A percentile compares a stretch with the other conserved stretches of the same genome.
These are phyloP conservation scores for Stevia rebaudiana DNA, from an alignment of 140 eudicot species.

Conservation along the genomic window DNA sequence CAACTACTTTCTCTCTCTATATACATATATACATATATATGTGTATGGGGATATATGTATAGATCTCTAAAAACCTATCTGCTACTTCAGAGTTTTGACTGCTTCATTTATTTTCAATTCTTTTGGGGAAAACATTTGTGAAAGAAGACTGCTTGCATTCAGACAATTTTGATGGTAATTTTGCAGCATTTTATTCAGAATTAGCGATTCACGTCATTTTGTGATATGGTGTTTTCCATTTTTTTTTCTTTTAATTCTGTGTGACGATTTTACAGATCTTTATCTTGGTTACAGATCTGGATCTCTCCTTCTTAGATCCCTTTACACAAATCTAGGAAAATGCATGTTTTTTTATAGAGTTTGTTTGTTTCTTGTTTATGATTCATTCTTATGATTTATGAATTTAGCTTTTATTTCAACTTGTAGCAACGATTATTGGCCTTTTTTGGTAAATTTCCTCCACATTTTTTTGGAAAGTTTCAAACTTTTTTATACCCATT, in stretches of 20 bases:
- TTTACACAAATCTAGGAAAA: not conserved
- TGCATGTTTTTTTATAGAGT: not conserved
- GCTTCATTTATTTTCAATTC: not conserved
- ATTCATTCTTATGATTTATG: not conserved
- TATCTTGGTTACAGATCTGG: constrained; percentile 39
- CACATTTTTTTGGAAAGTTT: constrained; percentile 13
- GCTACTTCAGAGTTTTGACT: constrained; percentile 11
- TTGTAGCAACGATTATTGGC: constrained; percentile 13
- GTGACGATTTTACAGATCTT: constrained; percentile 22
- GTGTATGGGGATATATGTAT: too few relatives aligned
- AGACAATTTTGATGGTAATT: constrained; percentile 10
- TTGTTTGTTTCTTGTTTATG: not conserved
- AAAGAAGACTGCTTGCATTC: constrained; percentile 23
- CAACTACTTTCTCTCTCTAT: constrained; percentile 19
- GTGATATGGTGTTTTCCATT: constrained; percentile 33
- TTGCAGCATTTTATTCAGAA: constrained; percentile 12
- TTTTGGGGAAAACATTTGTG: constrained; percentile 9
- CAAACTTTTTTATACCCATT: not conserved
- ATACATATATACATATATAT: too few relatives aligned
- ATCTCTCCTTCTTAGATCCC: constrained; percentile 26
- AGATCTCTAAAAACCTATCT: constrained; percentile 1
- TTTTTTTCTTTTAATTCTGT: not conserved
- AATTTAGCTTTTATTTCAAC: constrained; percentile 13
- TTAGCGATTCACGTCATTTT: constrained; percentile 15
- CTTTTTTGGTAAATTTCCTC: constrained; percentile 16